Base-by-base conservation (phyloP, 2,329 filamentous ascomycete species). In the Verticillium nubilum region DNA sequence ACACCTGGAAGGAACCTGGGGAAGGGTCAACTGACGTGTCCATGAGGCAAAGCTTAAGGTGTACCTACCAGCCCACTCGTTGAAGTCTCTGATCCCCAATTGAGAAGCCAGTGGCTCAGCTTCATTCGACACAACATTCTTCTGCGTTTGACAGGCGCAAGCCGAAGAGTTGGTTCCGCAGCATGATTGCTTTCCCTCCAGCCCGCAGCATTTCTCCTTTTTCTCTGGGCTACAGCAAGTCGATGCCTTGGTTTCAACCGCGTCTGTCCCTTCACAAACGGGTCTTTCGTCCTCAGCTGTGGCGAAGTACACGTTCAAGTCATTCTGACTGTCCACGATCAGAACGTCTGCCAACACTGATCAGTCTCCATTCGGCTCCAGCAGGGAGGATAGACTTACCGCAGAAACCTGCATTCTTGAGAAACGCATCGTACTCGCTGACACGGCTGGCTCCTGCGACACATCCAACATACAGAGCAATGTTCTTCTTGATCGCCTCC, bases 391-490 rank as follows among this genome's bases (percentile, higher is more conserved):
- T n/a, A 15, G 15, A 63, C 62, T 56, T 70, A 80, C 81, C 75
- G 59, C 67, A 47, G 62, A 86, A 86, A 0, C 83, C 84, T 0
- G 79, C 81, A 13, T 76, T 66, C 4, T 56, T 56, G 4, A 88
- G 67, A 67, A 78, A 87, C 7, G 54, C 35, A 58, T 84, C 74
- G 69, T 88, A 88, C 57, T 81, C 76, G 1, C 33, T 63, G 0
- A 83, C 74, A 59, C 72, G 67, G 61, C 82, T 85, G 1, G 85
- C 83, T 0, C 86, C 84, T 1, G 82, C 76, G 28, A 88, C 75
- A 61, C 86, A 88, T 0, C 85, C 85, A 2, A 86, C 80, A 67
- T 86, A 85, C 5, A 87, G 66, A 1, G 78, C 77, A 26, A 84
- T 72, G 63, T 79, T 74, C 1, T 72, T 70, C 54, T 71, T 75